Evolutionary conservation across 2,329 filamentous ascomycete species (phyloP).

Genomic region (Paradendryphiella salina): DNA sequence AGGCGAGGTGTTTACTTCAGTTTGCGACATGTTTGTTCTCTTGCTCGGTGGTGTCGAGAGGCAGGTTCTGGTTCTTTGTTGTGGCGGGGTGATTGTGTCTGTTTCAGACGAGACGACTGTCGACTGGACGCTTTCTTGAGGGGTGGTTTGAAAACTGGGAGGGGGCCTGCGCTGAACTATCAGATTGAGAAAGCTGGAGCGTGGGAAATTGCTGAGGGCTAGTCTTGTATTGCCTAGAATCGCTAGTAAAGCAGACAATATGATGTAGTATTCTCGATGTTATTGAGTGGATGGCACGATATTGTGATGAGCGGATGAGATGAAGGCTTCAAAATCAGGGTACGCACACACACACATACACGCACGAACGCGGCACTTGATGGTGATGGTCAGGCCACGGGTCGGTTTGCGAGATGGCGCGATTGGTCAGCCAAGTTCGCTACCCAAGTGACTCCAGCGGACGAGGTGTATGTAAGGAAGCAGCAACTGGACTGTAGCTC

Average conservation of each 20-base stretch:
- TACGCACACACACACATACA: too few relatives aligned
- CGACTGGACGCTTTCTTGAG: neutral
- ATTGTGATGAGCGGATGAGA: too few relatives aligned
- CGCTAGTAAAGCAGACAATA: neutral
- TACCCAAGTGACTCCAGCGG: neutral
- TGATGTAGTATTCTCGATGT: too few relatives aligned
- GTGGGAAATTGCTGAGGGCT: neutral
- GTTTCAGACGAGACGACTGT: neutral
- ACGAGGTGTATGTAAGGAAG: neutral
- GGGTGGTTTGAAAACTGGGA: neutral
- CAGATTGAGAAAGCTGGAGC: neutral
- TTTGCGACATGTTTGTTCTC: constrained; percentile 11
- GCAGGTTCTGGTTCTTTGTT: constrained; percentile 2
- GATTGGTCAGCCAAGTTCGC: neutral
- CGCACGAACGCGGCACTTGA: neutral
- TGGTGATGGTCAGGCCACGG: neutral
- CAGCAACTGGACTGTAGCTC: neutral
- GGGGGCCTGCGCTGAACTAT: constrained; percentile 10
- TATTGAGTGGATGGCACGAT: neutral
- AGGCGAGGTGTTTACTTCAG: constrained; percentile 11
- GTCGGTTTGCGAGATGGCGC: neutral
- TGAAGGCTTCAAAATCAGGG: too few relatives aligned
- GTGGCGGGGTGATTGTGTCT: neutral
- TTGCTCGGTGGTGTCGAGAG: constrained; percentile 7
- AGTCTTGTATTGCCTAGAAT: neutral